Evolutionary conservation across 2,329 filamentous ascomycete genomes (phyloP).

Genomic region (Pestalotiopsis sp.): DNA sequence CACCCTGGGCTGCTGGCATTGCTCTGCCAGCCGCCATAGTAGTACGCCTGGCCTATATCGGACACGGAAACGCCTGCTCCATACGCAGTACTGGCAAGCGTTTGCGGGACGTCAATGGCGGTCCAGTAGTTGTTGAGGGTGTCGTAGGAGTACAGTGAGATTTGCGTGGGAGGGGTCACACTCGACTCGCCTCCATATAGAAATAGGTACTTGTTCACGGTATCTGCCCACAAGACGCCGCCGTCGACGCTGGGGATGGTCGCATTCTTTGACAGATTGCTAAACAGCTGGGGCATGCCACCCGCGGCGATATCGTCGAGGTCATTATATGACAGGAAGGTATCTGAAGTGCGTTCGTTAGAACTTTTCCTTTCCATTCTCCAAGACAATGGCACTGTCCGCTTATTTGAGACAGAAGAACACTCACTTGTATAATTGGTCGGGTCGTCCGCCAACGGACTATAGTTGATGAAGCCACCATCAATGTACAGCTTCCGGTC

Average conservation of each 20-base stretch:
- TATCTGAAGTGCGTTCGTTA: slow-evolving; percentile 10
- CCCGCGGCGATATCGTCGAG: slow-evolving; percentile 10
- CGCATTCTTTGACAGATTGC: slow-evolving; percentile 59
- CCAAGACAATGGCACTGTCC: too few relatives aligned
- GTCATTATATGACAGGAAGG: slow-evolving; percentile 13
- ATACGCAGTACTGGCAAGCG: slow-evolving; percentile 48
- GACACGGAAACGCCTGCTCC: slow-evolving; percentile 58
- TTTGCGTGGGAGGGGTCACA: slow-evolving; percentile 40
- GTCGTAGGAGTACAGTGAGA: slow-evolving; percentile 59
- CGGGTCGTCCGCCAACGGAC: slow-evolving; percentile 45
- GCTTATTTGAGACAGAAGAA: too few relatives aligned
- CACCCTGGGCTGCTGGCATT: slow-evolving; percentile 53
- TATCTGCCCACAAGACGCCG: slow-evolving; percentile 58
- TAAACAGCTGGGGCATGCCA: slow-evolving; percentile 40
- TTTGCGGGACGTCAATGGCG: slow-evolving; percentile 37
- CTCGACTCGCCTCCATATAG: slow-evolving; percentile 61
- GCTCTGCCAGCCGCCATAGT: slow-evolving; percentile 63
- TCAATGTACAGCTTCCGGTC: slow-evolving; percentile 63
- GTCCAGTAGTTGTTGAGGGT: slow-evolving; percentile 57
- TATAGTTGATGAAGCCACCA: slow-evolving; percentile 59
- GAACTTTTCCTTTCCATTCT: not conserved
- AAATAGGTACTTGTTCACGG: slow-evolving; percentile 63
- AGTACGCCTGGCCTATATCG: slow-evolving; percentile 56
- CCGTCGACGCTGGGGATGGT: slow-evolving; percentile 50
- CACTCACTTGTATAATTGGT: slow-evolving; percentile 57